phyloP scores from a whole-genome alignment of 345 rosid species.

The Turnera subulata region DNA sequence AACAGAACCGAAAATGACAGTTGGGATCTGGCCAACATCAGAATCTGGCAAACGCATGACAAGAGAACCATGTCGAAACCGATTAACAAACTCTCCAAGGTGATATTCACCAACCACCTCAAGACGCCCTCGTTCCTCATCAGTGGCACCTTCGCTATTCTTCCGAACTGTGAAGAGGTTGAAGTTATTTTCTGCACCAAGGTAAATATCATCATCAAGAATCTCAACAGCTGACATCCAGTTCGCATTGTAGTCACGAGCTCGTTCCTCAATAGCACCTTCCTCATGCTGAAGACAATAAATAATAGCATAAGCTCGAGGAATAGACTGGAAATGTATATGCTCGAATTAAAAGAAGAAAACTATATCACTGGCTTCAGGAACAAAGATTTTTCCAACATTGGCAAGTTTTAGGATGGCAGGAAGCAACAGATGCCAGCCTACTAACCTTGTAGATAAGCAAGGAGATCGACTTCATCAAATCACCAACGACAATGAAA shows the following conservation, averaged over 20 bases:
- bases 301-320: too few species aligned
- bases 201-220: slow-evolving; percentile 76
- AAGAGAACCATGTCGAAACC: slow-evolving; percentile 92
- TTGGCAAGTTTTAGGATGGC: too few species aligned
- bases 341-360: too few species aligned
- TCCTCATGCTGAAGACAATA: slow-evolving; percentile 64
- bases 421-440: not conserved
- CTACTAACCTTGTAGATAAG: slow-evolving; percentile 75
- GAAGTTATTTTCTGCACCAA: slow-evolving; percentile 79
- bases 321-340: too few species aligned
- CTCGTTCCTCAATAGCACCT: slow-evolving; percentile 86
- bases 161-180: slow-evolving; percentile 77
- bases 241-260: slow-evolving; percentile 81
- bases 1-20: slow-evolving; percentile 77
- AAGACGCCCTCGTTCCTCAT: slow-evolving; percentile 76
- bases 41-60: slow-evolving; percentile 92
- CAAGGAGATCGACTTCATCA: slow-evolving; percentile 89
- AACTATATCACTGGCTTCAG: too few species aligned
- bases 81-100: slow-evolving; percentile 83
- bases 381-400: too few species aligned
- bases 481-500: slow-evolving; percentile 90
- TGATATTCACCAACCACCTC: slow-evolving; percentile 94
- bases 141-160: slow-evolving; percentile 86
- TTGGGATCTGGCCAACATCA: slow-evolving; percentile 82
- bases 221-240: slow-evolving; percentile 97